These are phyloP conservation scores for Pichia deserticola DNA, from an alignment of 805 yeast genomes.

Conservation along the genomic window DNA sequence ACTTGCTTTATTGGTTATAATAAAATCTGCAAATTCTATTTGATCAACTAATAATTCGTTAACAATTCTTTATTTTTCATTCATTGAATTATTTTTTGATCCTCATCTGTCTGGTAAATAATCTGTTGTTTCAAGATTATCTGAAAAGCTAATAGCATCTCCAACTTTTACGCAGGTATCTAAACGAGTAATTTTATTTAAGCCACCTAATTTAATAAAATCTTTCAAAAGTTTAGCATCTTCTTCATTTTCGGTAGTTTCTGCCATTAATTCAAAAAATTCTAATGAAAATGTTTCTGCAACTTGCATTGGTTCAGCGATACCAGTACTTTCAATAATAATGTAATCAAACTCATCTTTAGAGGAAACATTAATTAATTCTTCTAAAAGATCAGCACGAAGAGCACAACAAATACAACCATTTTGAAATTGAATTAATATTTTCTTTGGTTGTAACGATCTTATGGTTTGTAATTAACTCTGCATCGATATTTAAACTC, in stretches of 20 bases:
- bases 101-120: constrained; percentile 36
- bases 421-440: constrained; percentile 37
- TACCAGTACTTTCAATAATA: constrained; percentile 40
- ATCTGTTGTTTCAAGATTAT: constrained; percentile 38
- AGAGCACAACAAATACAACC: constrained; percentile 45
- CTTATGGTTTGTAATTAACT: constrained; percentile 32
- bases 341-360: constrained; percentile 34
- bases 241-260: constrained; percentile 9
- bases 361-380: constrained; percentile 31
- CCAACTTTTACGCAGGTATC: constrained; percentile 43
- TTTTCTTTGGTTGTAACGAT: constrained; percentile 36
- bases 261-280: constrained; percentile 30
- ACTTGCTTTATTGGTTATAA: constrained; percentile 35
- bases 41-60: constrained; percentile 41
- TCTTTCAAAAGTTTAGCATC: constrained; percentile 15
- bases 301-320: constrained; percentile 44
- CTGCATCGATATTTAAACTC: constrained; percentile 35
- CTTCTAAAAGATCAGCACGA: constrained; percentile 39
- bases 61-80: constrained; percentile 37
- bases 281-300: constrained; percentile 42
- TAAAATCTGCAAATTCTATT: constrained; percentile 39
- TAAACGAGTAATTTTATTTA: constrained; percentile 31
- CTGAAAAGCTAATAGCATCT: constrained; percentile 35
- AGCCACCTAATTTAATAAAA: constrained; percentile 33
- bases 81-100: constrained; percentile 27